phyloP scores from a whole-genome alignment of 441 rosid genomes.

The Euphorbia schlechtendalii region DNA sequence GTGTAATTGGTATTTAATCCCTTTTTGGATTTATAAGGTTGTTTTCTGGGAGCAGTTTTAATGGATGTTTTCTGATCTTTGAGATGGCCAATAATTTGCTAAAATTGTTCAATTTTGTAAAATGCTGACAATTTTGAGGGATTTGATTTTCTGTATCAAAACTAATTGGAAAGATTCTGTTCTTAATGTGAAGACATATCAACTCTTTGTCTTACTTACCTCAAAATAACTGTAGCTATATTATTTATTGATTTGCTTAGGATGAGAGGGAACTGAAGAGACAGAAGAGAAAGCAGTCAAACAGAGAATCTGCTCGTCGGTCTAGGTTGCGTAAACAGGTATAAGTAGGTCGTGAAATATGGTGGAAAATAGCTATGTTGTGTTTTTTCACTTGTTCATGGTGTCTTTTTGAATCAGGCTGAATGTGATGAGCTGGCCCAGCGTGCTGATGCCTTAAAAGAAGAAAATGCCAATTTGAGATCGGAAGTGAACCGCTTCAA shows the following conservation, averaged over 20 bases:
- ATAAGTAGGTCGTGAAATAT: constrained; percentile 15
- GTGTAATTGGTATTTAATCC: too few species aligned
- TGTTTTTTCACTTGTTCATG: constrained; percentile 17
- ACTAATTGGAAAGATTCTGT: background rate
- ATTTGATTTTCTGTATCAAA: constrained; percentile 1
- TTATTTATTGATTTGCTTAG: constrained; percentile 26
- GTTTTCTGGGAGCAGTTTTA: too few species aligned
- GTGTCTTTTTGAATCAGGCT: constrained; percentile 48
- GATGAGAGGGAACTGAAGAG: constrained; percentile 85
- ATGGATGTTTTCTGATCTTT: too few species aligned
- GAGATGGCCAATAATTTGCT: too few species aligned
- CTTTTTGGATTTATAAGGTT: too few species aligned
- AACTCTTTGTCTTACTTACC: too few species aligned
- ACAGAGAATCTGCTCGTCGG: constrained; percentile 92
- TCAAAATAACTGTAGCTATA: too few species aligned
- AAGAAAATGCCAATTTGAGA: constrained; percentile 73
- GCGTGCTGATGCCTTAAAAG: constrained; percentile 71
- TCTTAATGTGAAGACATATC: too few species aligned
- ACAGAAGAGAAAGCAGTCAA: constrained; percentile 89
- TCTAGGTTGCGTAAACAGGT: constrained; percentile 98
- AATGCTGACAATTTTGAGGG: background rate
- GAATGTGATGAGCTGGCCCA: constrained; percentile 93
- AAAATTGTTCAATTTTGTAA: too few species aligned
- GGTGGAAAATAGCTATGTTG: background rate
- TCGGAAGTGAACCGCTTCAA: constrained; percentile 66